phyloP scores from a whole-genome alignment of 306 rosid species.

The Mimosa bimucronata region DNA sequence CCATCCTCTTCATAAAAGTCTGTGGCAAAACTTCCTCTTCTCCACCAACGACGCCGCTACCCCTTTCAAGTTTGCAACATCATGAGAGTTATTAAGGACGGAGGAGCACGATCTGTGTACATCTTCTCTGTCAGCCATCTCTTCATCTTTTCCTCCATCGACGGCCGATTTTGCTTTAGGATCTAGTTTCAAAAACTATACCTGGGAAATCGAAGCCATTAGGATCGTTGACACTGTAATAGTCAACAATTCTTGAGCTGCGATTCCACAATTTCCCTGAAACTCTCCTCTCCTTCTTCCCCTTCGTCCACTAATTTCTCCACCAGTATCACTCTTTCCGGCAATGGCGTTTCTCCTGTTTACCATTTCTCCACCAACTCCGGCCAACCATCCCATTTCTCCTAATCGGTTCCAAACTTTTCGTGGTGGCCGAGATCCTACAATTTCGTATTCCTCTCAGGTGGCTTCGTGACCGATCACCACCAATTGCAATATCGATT shows the following conservation, averaged over 20 bases:
- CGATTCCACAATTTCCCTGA: conserved; percentile 59
- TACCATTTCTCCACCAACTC: conserved; percentile 58
- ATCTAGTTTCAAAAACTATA: too few species aligned
- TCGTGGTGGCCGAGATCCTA: conserved; percentile 20
- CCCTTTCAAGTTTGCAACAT: too few species aligned
- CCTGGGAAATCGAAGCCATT: not conserved
- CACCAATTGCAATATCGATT: not conserved
- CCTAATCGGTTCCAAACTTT: conserved; percentile 25
- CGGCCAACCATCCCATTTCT: conserved; percentile 58
- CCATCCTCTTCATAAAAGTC: too few species aligned
- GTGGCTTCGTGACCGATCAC: conserved; percentile 28
- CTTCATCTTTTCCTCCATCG: too few species aligned
- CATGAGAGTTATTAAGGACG: too few species aligned
- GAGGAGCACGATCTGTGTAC: too few species aligned
- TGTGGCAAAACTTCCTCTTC: too few species aligned
- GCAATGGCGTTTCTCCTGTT: conserved; percentile 50
- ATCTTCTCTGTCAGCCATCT: too few species aligned
- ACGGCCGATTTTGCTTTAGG: too few species aligned
- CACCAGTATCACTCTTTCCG: conserved; percentile 76
- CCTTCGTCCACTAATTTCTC: conserved; percentile 50
- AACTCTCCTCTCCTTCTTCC: conserved; percentile 38
- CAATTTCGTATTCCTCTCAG: not conserved
- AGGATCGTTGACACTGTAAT: conserved; percentile 42
- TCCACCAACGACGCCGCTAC: too few species aligned
- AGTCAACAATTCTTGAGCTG: conserved; percentile 81